Base-by-base conservation (phyloP, 805 yeast species). In the Kuraishia piskuri region DNA sequence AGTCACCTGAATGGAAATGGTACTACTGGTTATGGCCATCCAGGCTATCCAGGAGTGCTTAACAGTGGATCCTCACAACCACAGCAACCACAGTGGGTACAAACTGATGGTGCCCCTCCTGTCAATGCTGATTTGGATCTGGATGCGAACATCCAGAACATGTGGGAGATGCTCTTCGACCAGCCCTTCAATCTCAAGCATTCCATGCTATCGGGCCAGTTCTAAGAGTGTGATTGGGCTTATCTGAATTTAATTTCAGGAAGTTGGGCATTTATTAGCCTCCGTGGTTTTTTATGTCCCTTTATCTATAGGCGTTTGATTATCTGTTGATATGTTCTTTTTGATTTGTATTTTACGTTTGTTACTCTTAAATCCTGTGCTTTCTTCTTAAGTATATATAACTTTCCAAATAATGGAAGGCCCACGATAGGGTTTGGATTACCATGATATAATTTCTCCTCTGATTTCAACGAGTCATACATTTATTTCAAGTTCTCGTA, bases 141-240 rank as follows among this genome's bases (percentile, higher is more conserved):
- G 25, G 50, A 56, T 46, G 51, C 55, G 14, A 57, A 57, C 46
- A 55, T 55, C 31, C 54, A 48, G 26, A 56, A 55, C 22, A 55
- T 54, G 5, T 60, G 63, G 63, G 55, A 54, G 40, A 46, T 53
- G 50, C 54, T 59, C n/a, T 60, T 60, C 50, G 61, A 57, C 8
- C 57, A 57, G 51, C 61, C 63, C 3, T 54, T 50, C 46, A 55
- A 55, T 21, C 44, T 60, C 44, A 60, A 53, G 46, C 58, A 56
- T 8, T 48, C 57, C 5, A 56, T 60, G 59, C 40, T 60, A 23
- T 51, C 53, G 9, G 63, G 64, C 22, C 31, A n/a, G 49, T 47
- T 22, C 17, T 47, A 25, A n/a, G 40, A n/a, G 17, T 12, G 17
- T 3, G 17, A 31, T 25, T n/a, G n/a, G n/a, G n/a, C n/a, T n/a